Evolutionary conservation across 2,329 filamentous ascomycete genomes (phyloP), one percentile per base, ranked within the genome.

Genomic region (Exophiala calicioides): DNA sequence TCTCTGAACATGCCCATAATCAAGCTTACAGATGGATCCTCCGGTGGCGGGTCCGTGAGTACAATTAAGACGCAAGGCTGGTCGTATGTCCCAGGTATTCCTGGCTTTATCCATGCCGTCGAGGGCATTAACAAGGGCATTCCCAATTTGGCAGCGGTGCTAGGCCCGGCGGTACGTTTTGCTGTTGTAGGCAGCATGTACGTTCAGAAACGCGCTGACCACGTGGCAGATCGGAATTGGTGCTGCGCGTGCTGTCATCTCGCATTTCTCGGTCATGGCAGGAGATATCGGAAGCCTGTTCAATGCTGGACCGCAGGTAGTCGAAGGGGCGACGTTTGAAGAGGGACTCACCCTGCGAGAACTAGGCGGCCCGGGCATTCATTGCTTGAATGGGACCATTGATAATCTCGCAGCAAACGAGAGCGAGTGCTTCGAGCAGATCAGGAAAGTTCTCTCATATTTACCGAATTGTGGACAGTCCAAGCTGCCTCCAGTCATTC

Each of bases 231-330:
- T 71, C 50, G 81, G 81, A 0, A 66, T 84, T 2, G 81, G 81
- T 7, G 80, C 81, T 3, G 80, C 81, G 1, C 66, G 81, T 30
- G 79, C 83, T 0, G 78, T 80, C 1, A 72, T 74, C 2, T 83
- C 79, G 36, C 81, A 84, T 60, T 85, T 84, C 58, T 80, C 76
- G 0, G 81, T 84, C 21, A 84, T 84, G 81, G 80, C 81, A 3
- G 78, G 68, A 3, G 79, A 84, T 60, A 70, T 85, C 2, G 81
- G 80, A 0, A 71, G 73, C 1, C 58, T 84, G 19, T 83, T 84
- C 58, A 84, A 84, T 58, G 81, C 81, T 5, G 81, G 81, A 0
- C 80, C 81, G 0, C 77, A 77, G 50, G 79, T 84, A 0, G 81
- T 84, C 9, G 77, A 78, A 37, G 69, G 74, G 2, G 81, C 81